Base-by-base conservation (phyloP, 2,329 filamentous ascomycete genomes). In the Coniochaeta sp. region DNA sequence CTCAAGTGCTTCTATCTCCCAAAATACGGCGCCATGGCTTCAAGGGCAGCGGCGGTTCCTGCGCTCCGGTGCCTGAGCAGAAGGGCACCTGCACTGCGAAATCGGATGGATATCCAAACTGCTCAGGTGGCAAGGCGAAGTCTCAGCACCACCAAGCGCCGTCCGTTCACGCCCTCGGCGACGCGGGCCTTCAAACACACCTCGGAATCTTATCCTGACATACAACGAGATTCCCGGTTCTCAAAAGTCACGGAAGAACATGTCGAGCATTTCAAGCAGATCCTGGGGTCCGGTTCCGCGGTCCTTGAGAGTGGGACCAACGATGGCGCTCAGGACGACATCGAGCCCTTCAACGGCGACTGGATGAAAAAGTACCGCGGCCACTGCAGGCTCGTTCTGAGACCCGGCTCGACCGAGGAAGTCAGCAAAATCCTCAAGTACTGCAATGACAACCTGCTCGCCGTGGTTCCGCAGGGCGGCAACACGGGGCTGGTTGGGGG, bases 341-440 rank as follows among this genome's bases (percentile, higher is more conserved):
- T 98, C 65, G 91, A 95, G 72, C 84, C 90, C 8, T 99, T 92
- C 82, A 99, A 99, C 75, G 86, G 88, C 71, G 95, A 99, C 77
- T 99, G 96, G 95, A 97, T 99, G 93, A 88, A 90, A 75, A 99
- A 99, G 77, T 99, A 96, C 79, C 88, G 90, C 62, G 96, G 95
- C 32, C 92, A 97, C 75, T 87, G 90, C 62, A 86, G 88, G 70
- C 79, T 99, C 28, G 92, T 98, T 4, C 78, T 99, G 63, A 96
- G 92, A 76, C 95, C 95, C 12, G 84, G 82, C 58, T 89, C 85
- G 17, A 93, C 91, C 0, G 87, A 93, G 68, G 89, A 99, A 75
- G 90, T 98, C 68, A 96, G 91, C 83, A 84, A 89, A 76, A 88
- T 98, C 62, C 76, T 99, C 67, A 88, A 89, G 73, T 97, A 98